Base-by-base conservation (phyloP, 495 filamentous ascomycete genomes). In the Aspergillus biplanus region DNA sequence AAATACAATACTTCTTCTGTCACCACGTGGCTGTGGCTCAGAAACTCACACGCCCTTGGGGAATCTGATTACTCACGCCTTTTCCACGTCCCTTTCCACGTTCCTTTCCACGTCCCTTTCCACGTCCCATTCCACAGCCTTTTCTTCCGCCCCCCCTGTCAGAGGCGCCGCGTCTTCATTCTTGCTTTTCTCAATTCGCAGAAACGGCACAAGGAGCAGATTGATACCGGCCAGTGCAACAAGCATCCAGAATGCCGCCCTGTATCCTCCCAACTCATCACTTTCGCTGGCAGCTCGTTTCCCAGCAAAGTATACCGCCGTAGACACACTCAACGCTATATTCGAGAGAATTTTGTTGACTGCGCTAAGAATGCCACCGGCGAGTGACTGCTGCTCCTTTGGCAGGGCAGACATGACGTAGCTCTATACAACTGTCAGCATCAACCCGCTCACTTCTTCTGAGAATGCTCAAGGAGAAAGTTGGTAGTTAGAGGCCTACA, bases 341-440 rank as follows among this genome's bases (percentile, higher is more conserved):
- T 48, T 56, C 0, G 44, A 50, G 33, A 48, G 71, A 11, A 77
- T 53, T 50, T 75, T 78, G 61, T 65, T 75, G 27, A 72, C 71
- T 0, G 76, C 77, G 32, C 76, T 75, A 64, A 78, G 76, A 27
- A 78, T 77, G 6, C 74, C 73, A 2, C 74, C 74, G 3, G 74
- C 74, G 21, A 77, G 70, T 7, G 72, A 75, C 64, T 78, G 76
- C 42, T 77, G 65, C 13, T 64, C 64, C 6, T 68, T 64, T 2
- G 76, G 71, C 3, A 77, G 71, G 0, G 73, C 70, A 9, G 70
- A 73, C 76, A 78, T 78, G n/a, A 78, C 76, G 47, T 76, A 78
- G 31, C 56, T 58, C 56, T 58, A 33, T 13, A 33, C 2, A 11
- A 21, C 15, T 32, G 32, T 57, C 16, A 55, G 52, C 12, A 27